Base-by-base conservation (phyloP, 768 basidiomycete genomes). In the Leccinum variicolor region DNA sequence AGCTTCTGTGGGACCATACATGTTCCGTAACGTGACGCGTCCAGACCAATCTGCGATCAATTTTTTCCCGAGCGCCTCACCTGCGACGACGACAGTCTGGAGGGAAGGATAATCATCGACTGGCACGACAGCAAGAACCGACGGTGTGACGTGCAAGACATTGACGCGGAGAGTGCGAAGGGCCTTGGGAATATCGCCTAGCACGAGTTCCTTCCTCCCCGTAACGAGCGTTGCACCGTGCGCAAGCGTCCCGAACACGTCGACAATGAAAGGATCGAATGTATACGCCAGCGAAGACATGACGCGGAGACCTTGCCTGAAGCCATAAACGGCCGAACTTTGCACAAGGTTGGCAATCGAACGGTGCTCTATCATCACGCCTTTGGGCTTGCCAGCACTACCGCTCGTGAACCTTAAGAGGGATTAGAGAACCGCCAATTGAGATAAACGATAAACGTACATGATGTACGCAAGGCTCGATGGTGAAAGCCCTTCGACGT, bases 1-100 rank as follows among this genome's bases (percentile, higher is more conserved):
- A 36, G 72, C 65, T 49, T 73, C 71, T 6, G 71, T 73, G 11
- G 71, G 71, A n/a, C 71, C 71, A 46, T 74, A 74, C 66, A 68
- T 71, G 58, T 73, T 73, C 41, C 64, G 69, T 34, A 73, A 46
- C 26, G 56, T 63, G 51, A 74, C 67, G 3, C 47, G 63, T 33
- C 57, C 55, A 2, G 63, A 66, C 68, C 66, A 71, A 28, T 66
- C 63, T 48, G 65, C 55, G n/a, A 65, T 60, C 9, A 65, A 52
- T 23, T 65, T 66, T 49, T 60, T 65, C n/a, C 64, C 58, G 8
- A 65, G 64, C 9, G 64, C 64, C 48, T 65, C 64, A 15, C 64
- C 64, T 1, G 64, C 64, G 19, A 73, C 66, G 13, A 73, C 66
- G 21, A 73, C 50, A 9, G 67, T 70, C 23, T 66, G 51, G 9